Percentiles rank a stretch among this genome's conserved stretches.
Evolutionary conservation across 1,284 basidiomycete species (phyloP).

Genomic region (Lentinus polychrous): DNA sequence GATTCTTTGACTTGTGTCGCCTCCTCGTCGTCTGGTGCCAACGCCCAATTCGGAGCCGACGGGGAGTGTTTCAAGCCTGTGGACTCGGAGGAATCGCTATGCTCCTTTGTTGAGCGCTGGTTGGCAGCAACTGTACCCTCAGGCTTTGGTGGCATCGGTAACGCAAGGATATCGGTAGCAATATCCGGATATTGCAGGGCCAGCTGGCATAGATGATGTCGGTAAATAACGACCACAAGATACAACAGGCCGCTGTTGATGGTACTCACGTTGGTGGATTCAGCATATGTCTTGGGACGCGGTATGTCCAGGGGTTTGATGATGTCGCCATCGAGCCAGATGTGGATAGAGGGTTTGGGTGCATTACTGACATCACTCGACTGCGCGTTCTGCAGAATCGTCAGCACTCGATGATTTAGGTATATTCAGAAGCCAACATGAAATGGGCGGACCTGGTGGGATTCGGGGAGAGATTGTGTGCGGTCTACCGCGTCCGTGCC

Average conservation of each 20-base stretch:
- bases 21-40: constrained; percentile 13
- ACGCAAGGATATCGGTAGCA: constrained; percentile 13
- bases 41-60: constrained; percentile 19
- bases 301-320: constrained; percentile 14
- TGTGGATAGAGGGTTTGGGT: too few relatives aligned
- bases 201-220: constrained; percentile 9
- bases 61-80: constrained; percentile 11
- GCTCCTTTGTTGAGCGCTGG: too few relatives aligned
- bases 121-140: background rate
- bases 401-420: too few relatives aligned
- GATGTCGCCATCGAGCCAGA: constrained; percentile 9
- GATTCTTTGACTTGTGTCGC: too few relatives aligned
- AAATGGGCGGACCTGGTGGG: too few relatives aligned
- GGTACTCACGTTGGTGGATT: constrained; percentile 20
- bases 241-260: background rate
- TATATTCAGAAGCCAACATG: too few relatives aligned
- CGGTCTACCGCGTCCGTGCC: too few relatives aligned
- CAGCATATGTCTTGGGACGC: constrained; percentile 20
- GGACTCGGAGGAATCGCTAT: too few relatives aligned
- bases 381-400: too few relatives aligned
- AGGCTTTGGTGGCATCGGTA: constrained; percentile 10
- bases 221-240: background rate
- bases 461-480: too few relatives aligned
- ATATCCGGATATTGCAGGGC: constrained; percentile 12
- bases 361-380: too few relatives aligned